A percentile compares a stretch with the other conserved stretches of the same genome.
phyloP scores from a whole-genome alignment of 2,329 filamentous ascomycete species.

The Pseudogymnoascus sp. region DNA sequence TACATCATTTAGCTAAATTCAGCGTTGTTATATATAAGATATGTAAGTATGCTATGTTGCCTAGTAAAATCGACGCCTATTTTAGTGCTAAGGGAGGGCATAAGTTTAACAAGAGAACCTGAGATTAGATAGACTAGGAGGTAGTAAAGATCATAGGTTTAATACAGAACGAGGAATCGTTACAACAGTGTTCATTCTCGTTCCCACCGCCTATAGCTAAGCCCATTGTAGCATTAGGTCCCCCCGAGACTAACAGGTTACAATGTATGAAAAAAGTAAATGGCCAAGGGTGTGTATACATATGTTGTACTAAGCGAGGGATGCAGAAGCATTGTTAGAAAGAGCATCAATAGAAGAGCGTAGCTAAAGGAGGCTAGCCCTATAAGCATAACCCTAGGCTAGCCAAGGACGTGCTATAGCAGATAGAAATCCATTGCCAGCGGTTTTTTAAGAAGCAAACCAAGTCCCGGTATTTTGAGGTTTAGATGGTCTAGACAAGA shows the following conservation, averaged over 20 bases:
- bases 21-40: neutral
- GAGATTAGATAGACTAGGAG: neutral
- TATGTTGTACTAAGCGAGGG: neutral
- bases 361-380: neutral
- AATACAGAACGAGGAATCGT: neutral
- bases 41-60: neutral
- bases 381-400: neutral
- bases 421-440: too few relatives aligned
- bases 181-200: neutral
- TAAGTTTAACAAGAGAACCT: neutral
- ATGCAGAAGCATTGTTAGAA: neutral
- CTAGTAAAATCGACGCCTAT: neutral
- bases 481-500: too few relatives aligned
- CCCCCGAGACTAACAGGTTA: neutral
- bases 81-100: neutral
- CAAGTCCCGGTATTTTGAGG: too few relatives aligned
- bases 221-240: neutral
- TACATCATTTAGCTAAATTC: neutral
- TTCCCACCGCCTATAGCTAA: neutral
- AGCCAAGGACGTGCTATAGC: too few relatives aligned
- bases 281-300: neutral
- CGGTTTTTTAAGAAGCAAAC: too few relatives aligned
- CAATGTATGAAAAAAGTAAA: neutral
- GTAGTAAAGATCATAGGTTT: neutral
- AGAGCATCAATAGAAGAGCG: neutral